phyloP scores from a whole-genome alignment of 2,329 filamentous ascomycete species.

The Xylaria sp. region DNA sequence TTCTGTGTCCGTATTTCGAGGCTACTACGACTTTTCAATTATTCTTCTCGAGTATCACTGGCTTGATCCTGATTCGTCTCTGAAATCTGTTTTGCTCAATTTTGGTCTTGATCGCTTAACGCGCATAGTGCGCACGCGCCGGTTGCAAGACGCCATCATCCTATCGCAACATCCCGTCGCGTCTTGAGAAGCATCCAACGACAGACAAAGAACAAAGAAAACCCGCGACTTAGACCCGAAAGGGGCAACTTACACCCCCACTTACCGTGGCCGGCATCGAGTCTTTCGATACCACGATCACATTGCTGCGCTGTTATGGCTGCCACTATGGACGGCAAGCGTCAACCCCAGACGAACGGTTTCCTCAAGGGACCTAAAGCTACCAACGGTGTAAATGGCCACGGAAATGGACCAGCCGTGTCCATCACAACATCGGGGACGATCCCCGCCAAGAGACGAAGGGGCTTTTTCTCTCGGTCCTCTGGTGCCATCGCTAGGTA shows the following conservation, averaged over 20 bases:
- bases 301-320: neutral
- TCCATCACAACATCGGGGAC: conserved; percentile 42
- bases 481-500: conserved; percentile 60
- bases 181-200: neutral
- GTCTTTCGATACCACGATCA: conserved; percentile 1
- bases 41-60: conserved; percentile 12
- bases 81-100: conserved; percentile 8
- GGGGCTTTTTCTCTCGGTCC: conserved; percentile 46
- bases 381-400: conserved; percentile 45
- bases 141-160: conserved; percentile 5
- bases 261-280: neutral
- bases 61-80: neutral
- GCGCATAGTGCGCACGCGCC: conserved; percentile 17
- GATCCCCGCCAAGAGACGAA: conserved; percentile 29
- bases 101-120: neutral
- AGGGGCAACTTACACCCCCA: neutral
- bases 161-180: conserved; percentile 1
- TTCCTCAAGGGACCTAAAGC: conserved; percentile 38
- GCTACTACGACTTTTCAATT: conserved; percentile 2
- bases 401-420: conserved; percentile 38
- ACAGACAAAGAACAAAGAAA: neutral
- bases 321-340: conserved; percentile 31
- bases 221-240: neutral
- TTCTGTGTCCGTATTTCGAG: neutral
- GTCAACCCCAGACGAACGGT: conserved; percentile 45